Base-by-base conservation (phyloP, 805 yeast genomes). In the Kazachstania bromeliacearum region DNA sequence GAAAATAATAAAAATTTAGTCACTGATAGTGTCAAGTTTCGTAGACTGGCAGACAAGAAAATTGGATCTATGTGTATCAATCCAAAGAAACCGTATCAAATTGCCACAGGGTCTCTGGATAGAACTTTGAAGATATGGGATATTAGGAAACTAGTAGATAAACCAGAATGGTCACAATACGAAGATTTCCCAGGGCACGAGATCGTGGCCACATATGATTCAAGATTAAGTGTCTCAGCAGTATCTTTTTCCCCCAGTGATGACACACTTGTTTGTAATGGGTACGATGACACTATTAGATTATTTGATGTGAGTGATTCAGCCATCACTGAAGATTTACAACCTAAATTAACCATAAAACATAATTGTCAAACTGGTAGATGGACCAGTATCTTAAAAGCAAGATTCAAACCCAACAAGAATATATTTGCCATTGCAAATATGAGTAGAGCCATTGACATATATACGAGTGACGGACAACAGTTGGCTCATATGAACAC, bases 291-390 rank as follows among this genome's bases (percentile, higher is more conserved):
- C 51, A 77, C 85, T 0, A 71, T 89, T 25, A 71, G 80, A 44
- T 59, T 89, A 4, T 85, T 88, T 57, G 75, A 77, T 45, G 66
- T 78, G 21, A 67, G 64, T 1, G 56, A 43, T 5, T 23, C 29
- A 2, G 31, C 38, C 1, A 31, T 54, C 9, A 40, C 48, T 10
- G 46, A 46, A 7, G 71, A 69, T 35, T 47, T 85, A 23, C 55
- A 50, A n/a, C 94, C 95, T 0, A 52, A 68, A 20, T 68, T 73
- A 19, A 73, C 75, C 7, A 66, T 89, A 34, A 73, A 73, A 38
- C 98, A 92, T 55, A 92, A 92, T 51, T 92, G 98, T 62, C 95
- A 89, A 58, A 82, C 96, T 0, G 98, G 98, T 0, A 68, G 95
- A 45, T 89, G 98, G 98, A 95, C 92, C 0, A 79, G 95, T 1